Percentiles rank a stretch among this genome's conserved stretches.
Conservation (phyloP, 768 basidiomycete species). For the Lactifluus rugatus region DNA sequence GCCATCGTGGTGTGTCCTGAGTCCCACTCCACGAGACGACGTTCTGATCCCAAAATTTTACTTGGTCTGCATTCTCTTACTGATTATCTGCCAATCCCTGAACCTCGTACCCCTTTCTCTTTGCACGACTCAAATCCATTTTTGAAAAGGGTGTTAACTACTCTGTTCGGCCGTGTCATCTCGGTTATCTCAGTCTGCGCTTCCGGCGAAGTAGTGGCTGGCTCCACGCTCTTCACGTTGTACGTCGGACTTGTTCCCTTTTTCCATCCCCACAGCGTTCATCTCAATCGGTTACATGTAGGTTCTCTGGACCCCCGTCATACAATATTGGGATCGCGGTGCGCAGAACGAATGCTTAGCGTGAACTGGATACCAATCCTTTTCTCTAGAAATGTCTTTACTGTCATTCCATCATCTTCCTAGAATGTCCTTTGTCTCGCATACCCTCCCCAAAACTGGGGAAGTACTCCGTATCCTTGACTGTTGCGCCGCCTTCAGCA, state of each 20-base stretch:
- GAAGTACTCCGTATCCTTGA: slow-evolving; percentile 76
- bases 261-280: background rate
- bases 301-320: slow-evolving; percentile 78
- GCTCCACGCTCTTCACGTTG: slow-evolving; percentile 49
- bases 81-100: slow-evolving; percentile 64
- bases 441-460: slow-evolving; percentile 74
- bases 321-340: slow-evolving; percentile 79
- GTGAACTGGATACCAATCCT: background rate
- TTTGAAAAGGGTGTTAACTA: slow-evolving; percentile 38
- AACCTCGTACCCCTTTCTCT: slow-evolving; percentile 63
- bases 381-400: slow-evolving; percentile 63
- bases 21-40: slow-evolving; percentile 1
- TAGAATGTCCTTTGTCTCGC: slow-evolving; percentile 78
- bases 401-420: slow-evolving; percentile 82
- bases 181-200: slow-evolving; percentile 56
- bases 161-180: slow-evolving; percentile 52
- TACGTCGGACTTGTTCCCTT: slow-evolving; percentile 15
- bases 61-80: slow-evolving; percentile 33
- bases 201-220: slow-evolving; percentile 74
- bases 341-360: slow-evolving; percentile 12
- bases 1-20: slow-evolving; percentile 45
- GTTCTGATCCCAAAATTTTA: background rate
- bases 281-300: slow-evolving; percentile 22
- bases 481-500: slow-evolving; percentile 81
- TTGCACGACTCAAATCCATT: slow-evolving; percentile 55